Evolutionary conservation across 2,329 filamentous ascomycete genomes (phyloP).

Genomic region (Chaetomium sp.): DNA sequence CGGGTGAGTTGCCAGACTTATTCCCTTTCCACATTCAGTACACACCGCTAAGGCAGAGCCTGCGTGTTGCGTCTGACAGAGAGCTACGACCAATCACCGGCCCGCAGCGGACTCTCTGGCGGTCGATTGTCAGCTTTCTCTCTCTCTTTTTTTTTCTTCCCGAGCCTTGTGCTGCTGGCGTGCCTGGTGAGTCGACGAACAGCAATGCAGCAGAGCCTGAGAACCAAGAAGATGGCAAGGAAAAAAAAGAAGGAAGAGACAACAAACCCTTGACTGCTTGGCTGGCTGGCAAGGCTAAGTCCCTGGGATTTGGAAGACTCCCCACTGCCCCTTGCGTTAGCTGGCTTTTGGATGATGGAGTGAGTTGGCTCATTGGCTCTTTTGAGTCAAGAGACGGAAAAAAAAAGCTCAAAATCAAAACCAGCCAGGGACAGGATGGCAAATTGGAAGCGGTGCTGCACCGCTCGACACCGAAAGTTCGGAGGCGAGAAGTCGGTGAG

Average conservation of each 20-base stretch:
- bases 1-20: conserved; percentile 5
- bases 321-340: conserved; percentile 16
- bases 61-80: conserved; percentile 8
- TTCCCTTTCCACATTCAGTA: background rate
- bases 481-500: conserved; percentile 28
- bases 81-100: conserved; percentile 5
- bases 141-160: background rate
- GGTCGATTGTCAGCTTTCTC: conserved; percentile 5
- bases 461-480: conserved; percentile 20
- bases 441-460: background rate
- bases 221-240: no score
- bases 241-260: no score
- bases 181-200: no score
- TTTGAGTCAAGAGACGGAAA: conserved; percentile 4
- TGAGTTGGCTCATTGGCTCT: background rate
- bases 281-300: no score
- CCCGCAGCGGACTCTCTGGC: background rate
- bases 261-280: no score
- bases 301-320: background rate
- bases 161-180: background rate
- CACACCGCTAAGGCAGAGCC: conserved; percentile 11
- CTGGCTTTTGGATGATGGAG: background rate
- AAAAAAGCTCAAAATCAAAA: conserved; percentile 2
- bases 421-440: background rate
- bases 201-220: no score